Conservation (phyloP, 495 filamentous ascomycete genomes). For the Friedmanniomyces endolithicus region DNA sequence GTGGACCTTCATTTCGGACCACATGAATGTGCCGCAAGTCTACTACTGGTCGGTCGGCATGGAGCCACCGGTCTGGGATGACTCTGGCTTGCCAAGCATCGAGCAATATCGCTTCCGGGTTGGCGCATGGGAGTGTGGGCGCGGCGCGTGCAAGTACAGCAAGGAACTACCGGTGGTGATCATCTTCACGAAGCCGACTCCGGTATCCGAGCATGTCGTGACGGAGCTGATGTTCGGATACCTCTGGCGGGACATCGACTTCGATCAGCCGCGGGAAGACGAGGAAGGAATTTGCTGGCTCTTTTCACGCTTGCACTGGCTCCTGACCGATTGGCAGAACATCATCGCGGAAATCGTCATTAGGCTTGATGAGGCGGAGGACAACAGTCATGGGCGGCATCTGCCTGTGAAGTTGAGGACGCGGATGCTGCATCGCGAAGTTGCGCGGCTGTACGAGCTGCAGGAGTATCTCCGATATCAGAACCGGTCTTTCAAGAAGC, state of each 20-base stretch:
- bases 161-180: constrained; percentile 16
- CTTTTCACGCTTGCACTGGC: constrained; percentile 18
- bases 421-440: constrained; percentile 17
- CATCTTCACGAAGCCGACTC: constrained; percentile 19
- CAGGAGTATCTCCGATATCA: constrained; percentile 20
- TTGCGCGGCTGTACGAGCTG: constrained; percentile 20
- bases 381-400: constrained; percentile 15
- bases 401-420: constrained; percentile 19
- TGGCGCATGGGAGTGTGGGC: constrained; percentile 17
- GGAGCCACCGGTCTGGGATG: constrained; percentile 12
- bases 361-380: constrained; percentile 20
- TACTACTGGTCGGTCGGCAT: constrained; percentile 21
- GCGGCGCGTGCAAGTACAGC: constrained; percentile 15
- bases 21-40: constrained; percentile 23
- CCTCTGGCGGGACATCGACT: constrained; percentile 14
- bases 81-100: constrained; percentile 11
- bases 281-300: constrained; percentile 22
- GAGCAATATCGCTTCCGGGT: constrained; percentile 19
- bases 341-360: constrained; percentile 13
- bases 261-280: constrained; percentile 11
- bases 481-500: constrained; percentile 16
- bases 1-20: constrained; percentile 22
- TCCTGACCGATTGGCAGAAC: constrained; percentile 24
- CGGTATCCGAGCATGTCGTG: constrained; percentile 18
- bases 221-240: constrained; percentile 16